Conservation (phyloP, 129 eudicot genomes). For the Escallonia rubra region DNA sequence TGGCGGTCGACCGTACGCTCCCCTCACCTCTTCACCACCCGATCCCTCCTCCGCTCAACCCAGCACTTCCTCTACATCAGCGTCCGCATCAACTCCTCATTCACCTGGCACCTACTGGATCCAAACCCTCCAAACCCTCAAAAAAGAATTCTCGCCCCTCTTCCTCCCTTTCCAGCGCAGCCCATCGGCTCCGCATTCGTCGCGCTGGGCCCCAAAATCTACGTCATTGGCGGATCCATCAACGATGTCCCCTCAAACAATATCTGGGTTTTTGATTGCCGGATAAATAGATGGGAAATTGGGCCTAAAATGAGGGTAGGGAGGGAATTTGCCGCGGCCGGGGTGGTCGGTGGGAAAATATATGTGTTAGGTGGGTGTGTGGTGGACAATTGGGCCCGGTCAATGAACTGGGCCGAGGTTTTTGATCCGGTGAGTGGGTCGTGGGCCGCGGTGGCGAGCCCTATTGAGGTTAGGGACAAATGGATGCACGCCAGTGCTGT, state of each 20-base stretch:
- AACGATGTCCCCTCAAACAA: constrained; percentile 44
- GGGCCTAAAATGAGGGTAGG: constrained; percentile 86
- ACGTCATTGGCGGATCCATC: constrained; percentile 72
- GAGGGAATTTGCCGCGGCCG: constrained; percentile 82
- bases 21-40: constrained; percentile 52
- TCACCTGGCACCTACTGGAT: constrained; percentile 48
- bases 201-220: constrained; percentile 48
- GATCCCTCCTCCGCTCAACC: constrained; percentile 55
- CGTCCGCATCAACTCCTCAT: constrained; percentile 52
- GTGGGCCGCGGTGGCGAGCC: constrained; percentile 56
- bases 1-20: constrained; percentile 58
- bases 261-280: constrained; percentile 69
- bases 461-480: constrained; percentile 71
- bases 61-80: constrained; percentile 59
- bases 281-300: constrained; percentile 50
- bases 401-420: constrained; percentile 84
- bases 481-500: constrained; percentile 97
- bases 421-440: constrained; percentile 53
- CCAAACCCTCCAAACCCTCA: constrained; percentile 34
- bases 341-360: constrained; percentile 47
- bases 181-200: constrained; percentile 61
- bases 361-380: constrained; percentile 90
- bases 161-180: constrained; percentile 39
- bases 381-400: constrained; percentile 58
- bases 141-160: constrained; percentile 28